A percentile compares a stretch with the other conserved stretches of the same genome.
phyloP scores from a whole-genome alignment of 2,329 filamentous ascomycete genomes.

The Sporothrix euskadiensis region DNA sequence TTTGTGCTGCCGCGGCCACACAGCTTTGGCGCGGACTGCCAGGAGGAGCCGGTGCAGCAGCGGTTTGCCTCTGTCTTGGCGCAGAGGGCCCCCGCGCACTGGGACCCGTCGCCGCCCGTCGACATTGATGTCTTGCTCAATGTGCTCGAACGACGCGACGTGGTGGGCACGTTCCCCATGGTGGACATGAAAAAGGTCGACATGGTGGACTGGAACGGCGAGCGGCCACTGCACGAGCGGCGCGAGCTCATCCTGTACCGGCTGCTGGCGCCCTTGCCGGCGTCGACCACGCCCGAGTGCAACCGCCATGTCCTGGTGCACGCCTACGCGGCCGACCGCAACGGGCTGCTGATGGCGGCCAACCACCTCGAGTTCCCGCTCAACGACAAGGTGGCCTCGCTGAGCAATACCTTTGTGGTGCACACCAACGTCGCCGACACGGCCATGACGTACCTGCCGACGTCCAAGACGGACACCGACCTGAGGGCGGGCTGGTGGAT shows the following conservation, averaged over 20 bases:
- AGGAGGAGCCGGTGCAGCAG: conserved; percentile 46
- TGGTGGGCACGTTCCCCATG: conserved; percentile 50
- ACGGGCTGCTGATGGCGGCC: conserved; percentile 53
- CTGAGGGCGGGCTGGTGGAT: conserved; percentile 51
- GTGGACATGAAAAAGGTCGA: conserved; percentile 59
- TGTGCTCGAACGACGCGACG: conserved; percentile 41
- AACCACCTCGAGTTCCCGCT: conserved; percentile 52
- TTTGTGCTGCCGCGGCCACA: conserved; percentile 49
- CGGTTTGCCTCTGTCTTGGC: conserved; percentile 48
- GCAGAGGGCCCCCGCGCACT: conserved; percentile 42
- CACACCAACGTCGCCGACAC: conserved; percentile 53
- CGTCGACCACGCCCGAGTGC: conserved; percentile 35
- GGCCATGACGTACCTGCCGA: conserved; percentile 44
- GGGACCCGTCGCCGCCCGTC: conserved; percentile 49
- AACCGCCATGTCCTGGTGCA: conserved; percentile 53
- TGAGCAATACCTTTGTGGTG: conserved; percentile 55
- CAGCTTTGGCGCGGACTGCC: conserved; percentile 42
- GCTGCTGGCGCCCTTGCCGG: conserved; percentile 47
- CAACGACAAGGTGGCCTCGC: conserved; percentile 45
- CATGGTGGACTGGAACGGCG: conserved; percentile 49
- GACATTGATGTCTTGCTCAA: conserved; percentile 48
- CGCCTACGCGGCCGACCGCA: conserved; percentile 56
- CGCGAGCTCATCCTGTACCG: conserved; percentile 55
- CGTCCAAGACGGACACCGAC: conserved; percentile 29
- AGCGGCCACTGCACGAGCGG: conserved; percentile 46